These are phyloP conservation scores for Lantana camara DNA, from an alignment of 257 asterid species.

Conservation along the genomic window DNA sequence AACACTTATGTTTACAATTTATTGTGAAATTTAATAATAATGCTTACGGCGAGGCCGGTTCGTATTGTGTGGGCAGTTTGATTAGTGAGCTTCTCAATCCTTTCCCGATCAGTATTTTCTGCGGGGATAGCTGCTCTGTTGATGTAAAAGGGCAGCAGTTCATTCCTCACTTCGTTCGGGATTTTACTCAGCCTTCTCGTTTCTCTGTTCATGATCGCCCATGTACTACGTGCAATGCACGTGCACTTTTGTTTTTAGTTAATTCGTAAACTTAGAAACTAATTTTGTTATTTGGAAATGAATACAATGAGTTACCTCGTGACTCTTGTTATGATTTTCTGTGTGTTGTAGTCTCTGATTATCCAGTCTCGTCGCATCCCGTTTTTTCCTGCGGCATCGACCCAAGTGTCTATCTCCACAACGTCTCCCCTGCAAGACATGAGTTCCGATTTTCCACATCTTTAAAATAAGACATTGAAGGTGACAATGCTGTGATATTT, in stretches of 20 bases:
- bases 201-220: conserved; percentile 91
- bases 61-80: conserved; percentile 58
- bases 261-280: no score
- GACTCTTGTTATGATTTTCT: conserved; percentile 68
- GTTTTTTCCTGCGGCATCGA: conserved; percentile 85
- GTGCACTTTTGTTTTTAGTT: no score
- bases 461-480: no score
- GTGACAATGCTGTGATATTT: no score
- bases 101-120: conserved; percentile 48
- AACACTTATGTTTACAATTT: no score
- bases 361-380: conserved; percentile 94
- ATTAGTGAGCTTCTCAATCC: conserved; percentile 65
- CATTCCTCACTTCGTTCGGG: conserved; percentile 73
- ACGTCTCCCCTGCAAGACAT: conserved; percentile 90
- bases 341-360: conserved; percentile 65
- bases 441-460: no score
- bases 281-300: no score
- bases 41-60: conserved; percentile 71
- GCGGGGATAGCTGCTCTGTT: conserved; percentile 52
- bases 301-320: conserved; percentile 24
- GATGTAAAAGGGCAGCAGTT: conserved; percentile 67
- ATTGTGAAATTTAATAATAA: no score
- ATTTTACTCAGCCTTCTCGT: conserved; percentile 82
- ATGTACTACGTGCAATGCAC: conserved; percentile 49
- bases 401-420: conserved; percentile 93